Evolutionary conservation across 371 early-diverging fungal species (phyloP), one percentile per base, ranked within the genome.

Genomic region (Mortierella sp.): DNA sequence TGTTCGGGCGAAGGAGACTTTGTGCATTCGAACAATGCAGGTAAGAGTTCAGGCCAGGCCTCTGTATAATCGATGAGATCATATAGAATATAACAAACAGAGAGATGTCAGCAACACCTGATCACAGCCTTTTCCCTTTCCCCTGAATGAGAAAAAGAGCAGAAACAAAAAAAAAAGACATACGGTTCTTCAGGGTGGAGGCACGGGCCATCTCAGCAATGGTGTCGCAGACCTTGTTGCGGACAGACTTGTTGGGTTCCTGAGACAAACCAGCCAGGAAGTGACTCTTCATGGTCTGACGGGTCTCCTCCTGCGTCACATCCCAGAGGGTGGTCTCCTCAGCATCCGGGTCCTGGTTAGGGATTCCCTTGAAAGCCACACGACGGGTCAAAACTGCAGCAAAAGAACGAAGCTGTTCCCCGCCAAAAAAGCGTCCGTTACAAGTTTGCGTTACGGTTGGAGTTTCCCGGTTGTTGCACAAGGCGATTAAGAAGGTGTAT

Each of bases 161-260:
- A 12, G n/a, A 7, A 4, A 34, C 10, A 10, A 34, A 10, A 34
- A 34, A 34, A 34, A 10, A 34, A 7, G 34, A 2, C 42, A 87
- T 84, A 79, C 89, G 91, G 82, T 64, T 84, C 87, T 67, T 82
- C 84, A 48, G 56, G 71, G 86, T 85, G 51, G 42, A 48, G 66
- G 42, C 67, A 85, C 89, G 89, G 50, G 90, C 89, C 19, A 98
- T 78, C 66, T 97, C 97, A 16, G 96, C 82, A 66, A 96, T 90
- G 26, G 95, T 90, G 81, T 98, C 98, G 66, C 94, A 90, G 27
- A 97, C 80, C 81, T 96, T 96, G 76, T 94, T 90, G 30, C 96
- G 87, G 26, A 93, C 91, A 16, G 83, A 73, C 54, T 79, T 74
- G 52, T 89, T 90, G 21, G 83, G 71, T 72, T 96, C 98, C 26